Percentiles rank a stretch among this genome's conserved stretches.
Evolutionary conservation across 2,329 filamentous ascomycete species (phyloP).

Genomic region (Sporothrix globosa): DNA sequence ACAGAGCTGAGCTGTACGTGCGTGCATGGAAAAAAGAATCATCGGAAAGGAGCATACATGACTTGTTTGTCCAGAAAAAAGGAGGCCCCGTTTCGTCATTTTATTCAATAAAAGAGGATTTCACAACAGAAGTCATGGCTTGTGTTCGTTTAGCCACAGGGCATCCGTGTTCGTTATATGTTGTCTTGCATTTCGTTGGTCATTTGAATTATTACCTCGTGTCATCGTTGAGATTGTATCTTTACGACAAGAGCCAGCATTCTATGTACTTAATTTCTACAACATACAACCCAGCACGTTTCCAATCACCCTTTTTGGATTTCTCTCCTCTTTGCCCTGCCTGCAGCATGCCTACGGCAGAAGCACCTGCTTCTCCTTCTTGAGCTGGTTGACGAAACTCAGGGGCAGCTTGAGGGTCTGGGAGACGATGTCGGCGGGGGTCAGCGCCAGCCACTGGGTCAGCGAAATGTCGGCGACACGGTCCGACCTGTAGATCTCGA

Average conservation of each 20-base stretch:
- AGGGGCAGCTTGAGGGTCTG: conserved; percentile 62
- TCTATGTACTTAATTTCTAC: background rate
- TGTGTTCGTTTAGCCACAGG: background rate
- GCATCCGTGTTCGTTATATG: background rate
- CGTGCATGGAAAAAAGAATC: conserved; percentile 28
- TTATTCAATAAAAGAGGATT: background rate
- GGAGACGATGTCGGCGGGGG: conserved; percentile 64
- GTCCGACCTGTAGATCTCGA: conserved; percentile 71
- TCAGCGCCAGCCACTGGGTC: conserved; percentile 70
- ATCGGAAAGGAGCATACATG: conserved; percentile 29
- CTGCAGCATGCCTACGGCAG: conserved; percentile 39
- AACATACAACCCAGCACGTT: background rate
- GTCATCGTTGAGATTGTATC: background rate
- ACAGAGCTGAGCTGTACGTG: conserved; percentile 27
- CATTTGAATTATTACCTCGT: background rate
- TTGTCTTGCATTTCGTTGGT: background rate
- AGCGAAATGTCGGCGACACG: conserved; percentile 67
- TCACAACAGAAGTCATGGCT: background rate
- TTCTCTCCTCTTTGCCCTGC: background rate
- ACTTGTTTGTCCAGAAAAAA: conserved; percentile 15
- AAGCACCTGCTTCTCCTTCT: conserved; percentile 67
- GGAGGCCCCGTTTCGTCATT: conserved; percentile 2
- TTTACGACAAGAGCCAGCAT: background rate
- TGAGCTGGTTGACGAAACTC: conserved; percentile 58
- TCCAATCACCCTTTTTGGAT: background rate